Percentiles rank a stretch among this genome's conserved stretches.
Conservation (phyloP, 169 alveolate genomes). For the Eimeria necatrix region DNA sequence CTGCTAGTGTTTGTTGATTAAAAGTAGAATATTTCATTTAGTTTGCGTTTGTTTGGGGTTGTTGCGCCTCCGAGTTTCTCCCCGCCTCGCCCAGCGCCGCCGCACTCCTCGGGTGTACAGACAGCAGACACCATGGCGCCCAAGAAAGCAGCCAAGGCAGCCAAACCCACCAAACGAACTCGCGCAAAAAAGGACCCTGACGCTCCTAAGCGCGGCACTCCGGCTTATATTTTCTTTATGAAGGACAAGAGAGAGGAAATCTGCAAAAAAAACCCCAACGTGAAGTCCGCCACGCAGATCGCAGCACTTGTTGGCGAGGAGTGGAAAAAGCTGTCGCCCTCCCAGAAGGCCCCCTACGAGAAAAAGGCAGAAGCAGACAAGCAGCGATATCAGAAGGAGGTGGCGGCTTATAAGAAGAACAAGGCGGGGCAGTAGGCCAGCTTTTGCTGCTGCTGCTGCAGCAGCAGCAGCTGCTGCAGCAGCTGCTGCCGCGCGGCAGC, state of each 20-base stretch:
- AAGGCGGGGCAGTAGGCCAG: slow-evolving; percentile 7
- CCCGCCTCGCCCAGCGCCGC: not conserved
- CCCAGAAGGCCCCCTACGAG: slow-evolving; percentile 93
- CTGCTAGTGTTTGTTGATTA: not conserved
- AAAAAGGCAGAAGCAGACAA: slow-evolving; percentile 93
- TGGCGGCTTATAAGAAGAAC: slow-evolving; percentile 85
- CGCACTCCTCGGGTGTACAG: not conserved
- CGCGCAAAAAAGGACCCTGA: slow-evolving; percentile 92
- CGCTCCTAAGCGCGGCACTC: slow-evolving; percentile 93
- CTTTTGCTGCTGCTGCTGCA: not conserved
- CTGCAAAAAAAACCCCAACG: slow-evolving; percentile 89
- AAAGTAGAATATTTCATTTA: no score
- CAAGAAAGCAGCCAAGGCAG: slow-evolving; percentile 47
- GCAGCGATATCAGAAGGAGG: slow-evolving; percentile 92
- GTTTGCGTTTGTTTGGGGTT: no score
- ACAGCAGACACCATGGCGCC: slow-evolving; percentile 65
- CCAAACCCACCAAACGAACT: slow-evolving; percentile 77
- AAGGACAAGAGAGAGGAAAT: slow-evolving; percentile 92
- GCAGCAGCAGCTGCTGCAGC: slow-evolving; percentile 2
- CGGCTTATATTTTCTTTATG: slow-evolving; percentile 94
- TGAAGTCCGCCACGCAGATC: slow-evolving; percentile 93
- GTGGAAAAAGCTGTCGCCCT: slow-evolving; percentile 92
- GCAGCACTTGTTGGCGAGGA: slow-evolving; percentile 95
- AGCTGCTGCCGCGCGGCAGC: not conserved
- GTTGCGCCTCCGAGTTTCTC: no score